Evolutionary conservation across 75 land plant genomes (phyloP), one percentile per base, ranked within the genome.

Genomic region (Pinus albicaulis): DNA sequence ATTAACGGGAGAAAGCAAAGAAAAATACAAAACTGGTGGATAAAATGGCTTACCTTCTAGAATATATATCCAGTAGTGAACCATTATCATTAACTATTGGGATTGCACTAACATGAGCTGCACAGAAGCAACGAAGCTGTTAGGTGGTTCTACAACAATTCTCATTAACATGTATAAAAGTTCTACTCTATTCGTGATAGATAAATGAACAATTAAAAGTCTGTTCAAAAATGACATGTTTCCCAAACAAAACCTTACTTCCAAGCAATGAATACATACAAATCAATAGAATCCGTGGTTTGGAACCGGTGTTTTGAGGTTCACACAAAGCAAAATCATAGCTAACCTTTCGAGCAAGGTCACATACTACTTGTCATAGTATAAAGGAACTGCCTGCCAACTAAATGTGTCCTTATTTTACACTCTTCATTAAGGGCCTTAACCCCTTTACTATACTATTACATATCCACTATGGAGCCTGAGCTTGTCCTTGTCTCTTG

Each of bases 51-150:
- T 85, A 96, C 99, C 99, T 95, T 77, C 98, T 83, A 58, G 91
- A 83, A 77, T 94, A 96, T 38, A 92, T 84, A 86, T 96, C 95
- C 56, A 94, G 23, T 34, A 96, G 81, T 20, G 95, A 90, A 65
- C 85, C 82, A 78, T 90, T 83, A 2, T 94, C 98, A 78, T 96
- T 90, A 60, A 96, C 91, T 65, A 96, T 87, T 8, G 99, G 99
- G 70, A 96, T 84, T 25, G 99, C 86, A 81, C 99, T 96, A 22
- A 96, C 99, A 56, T 82, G 71, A 76, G 95, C 99, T 96, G 95
- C 81, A 81, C 60, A 80, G 23, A 14, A 58, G 57, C 53, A 71
- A 26, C 11, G 22, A 56, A 24, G 41, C 48, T 4, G 61, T 58
- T 76, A 76, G 61, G 16, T 36, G 61, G 16, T 36, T 26, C 55